These are phyloP conservation scores for Lyophyllum decastes DNA, from an alignment of 768 basidiomycete genomes.

Conservation along the genomic window DNA sequence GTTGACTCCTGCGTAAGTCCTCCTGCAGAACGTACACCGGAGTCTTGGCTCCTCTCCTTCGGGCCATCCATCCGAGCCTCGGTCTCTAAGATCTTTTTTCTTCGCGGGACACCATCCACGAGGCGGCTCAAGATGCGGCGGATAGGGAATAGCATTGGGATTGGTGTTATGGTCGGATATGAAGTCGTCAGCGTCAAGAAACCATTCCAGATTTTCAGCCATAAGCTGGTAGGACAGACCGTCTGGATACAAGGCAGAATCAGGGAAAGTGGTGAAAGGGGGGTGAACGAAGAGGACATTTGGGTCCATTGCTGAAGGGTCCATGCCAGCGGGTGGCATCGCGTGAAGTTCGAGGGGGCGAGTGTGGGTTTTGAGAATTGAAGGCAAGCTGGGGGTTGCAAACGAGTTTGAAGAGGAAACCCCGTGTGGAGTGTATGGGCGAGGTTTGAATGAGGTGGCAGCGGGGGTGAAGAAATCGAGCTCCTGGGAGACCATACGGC, in stretches of 20 bases:
- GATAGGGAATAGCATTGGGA: slow-evolving; percentile 65
- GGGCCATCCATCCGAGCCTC: slow-evolving; percentile 71
- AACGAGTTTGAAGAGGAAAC: slow-evolving; percentile 20
- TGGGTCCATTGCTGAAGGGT: slow-evolving; percentile 69
- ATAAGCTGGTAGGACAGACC: slow-evolving; percentile 72
- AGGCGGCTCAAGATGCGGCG: slow-evolving; percentile 77
- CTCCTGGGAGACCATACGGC: slow-evolving; percentile 47
- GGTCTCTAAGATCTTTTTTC: slow-evolving; percentile 75
- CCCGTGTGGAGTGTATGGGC: slow-evolving; percentile 54
- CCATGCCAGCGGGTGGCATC: slow-evolving; percentile 56
- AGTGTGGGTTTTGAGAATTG: slow-evolving; percentile 28
- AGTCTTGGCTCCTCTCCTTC: slow-evolving; percentile 81
- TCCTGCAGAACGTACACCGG: slow-evolving; percentile 82
- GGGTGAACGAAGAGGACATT: slow-evolving; percentile 72
- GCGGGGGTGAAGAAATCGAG: slow-evolving; percentile 65
- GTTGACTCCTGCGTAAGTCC: slow-evolving; percentile 84
- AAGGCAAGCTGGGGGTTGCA: slow-evolving; percentile 24
- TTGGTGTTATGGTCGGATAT: slow-evolving; percentile 45
- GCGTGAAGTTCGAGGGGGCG: slow-evolving; percentile 43
- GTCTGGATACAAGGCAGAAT: slow-evolving; percentile 58
- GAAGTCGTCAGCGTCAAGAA: slow-evolving; percentile 71
- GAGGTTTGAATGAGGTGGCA: slow-evolving; percentile 64
- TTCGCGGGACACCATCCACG: slow-evolving; percentile 87
- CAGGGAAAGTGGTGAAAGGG: slow-evolving; percentile 70
- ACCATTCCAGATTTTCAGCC: slow-evolving; percentile 81